Conservation (phyloP, 495 filamentous ascomycete genomes). For the Xylaria bambusicola region DNA sequence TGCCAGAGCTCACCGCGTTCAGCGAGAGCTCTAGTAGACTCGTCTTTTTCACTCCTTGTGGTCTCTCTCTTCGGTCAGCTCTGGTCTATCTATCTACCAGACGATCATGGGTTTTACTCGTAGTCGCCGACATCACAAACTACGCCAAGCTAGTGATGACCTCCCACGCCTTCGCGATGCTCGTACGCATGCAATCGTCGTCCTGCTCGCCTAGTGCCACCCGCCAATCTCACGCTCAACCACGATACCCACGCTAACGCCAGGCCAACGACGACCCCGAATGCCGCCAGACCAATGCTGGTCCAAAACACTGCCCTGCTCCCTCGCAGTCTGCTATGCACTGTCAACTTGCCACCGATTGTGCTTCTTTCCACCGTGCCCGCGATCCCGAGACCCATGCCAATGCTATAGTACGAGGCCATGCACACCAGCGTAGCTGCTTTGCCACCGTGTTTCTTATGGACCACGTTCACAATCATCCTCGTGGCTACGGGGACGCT, state of each 20-base stretch:
- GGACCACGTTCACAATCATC: slow-evolving; percentile 55
- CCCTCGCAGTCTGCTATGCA: slow-evolving; percentile 41
- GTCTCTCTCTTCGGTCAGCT: no score
- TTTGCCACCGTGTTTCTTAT: slow-evolving; percentile 57
- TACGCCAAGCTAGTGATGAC: slow-evolving; percentile 9
- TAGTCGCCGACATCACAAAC: no score
- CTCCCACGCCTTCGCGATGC: not conserved
- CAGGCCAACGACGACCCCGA: slow-evolving; percentile 45
- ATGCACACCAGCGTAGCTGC: slow-evolving; percentile 66
- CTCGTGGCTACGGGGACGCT: slow-evolving; percentile 59
- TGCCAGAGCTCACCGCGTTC: no score
- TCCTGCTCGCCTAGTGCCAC: not conserved
- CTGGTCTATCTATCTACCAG: no score
- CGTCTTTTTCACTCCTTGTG: no score
- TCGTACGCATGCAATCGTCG: no score
- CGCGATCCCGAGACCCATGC: slow-evolving; percentile 65
- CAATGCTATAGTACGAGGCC: slow-evolving; percentile 67
- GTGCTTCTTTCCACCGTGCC: slow-evolving; percentile 62
- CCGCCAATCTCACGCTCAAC: not conserved
- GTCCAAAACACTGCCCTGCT: slow-evolving; percentile 60
- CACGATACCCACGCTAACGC: slow-evolving; percentile 13
- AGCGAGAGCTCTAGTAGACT: no score
- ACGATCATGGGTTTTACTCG: no score
- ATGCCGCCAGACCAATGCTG: slow-evolving; percentile 52
- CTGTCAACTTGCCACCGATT: slow-evolving; percentile 41